Evolutionary conservation across 495 filamentous ascomycete species (phyloP).

Genomic region (Terfezia claveryi): DNA sequence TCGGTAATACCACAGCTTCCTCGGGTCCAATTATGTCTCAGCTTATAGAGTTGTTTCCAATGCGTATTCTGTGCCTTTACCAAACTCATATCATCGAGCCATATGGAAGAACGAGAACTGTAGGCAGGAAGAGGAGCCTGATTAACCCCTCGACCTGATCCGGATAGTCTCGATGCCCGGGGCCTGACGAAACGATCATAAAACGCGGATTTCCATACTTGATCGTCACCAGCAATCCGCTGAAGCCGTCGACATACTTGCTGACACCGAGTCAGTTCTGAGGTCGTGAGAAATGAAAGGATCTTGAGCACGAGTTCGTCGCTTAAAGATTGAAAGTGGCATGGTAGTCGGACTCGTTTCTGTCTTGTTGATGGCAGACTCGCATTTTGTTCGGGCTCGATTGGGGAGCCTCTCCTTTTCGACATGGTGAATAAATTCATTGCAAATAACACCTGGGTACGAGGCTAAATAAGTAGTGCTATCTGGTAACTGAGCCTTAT

Average conservation of each 20-base stretch:
- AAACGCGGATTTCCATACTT: slow-evolving; percentile 80
- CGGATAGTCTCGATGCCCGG: slow-evolving; percentile 54
- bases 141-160: slow-evolving; percentile 24
- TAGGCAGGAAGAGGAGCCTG: slow-evolving; percentile 15
- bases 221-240: slow-evolving; percentile 54
- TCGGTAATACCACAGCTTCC: slow-evolving; percentile 65
- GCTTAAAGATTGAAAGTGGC: slow-evolving; percentile 33
- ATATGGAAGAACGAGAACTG: slow-evolving; percentile 47
- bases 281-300: slow-evolving; percentile 49
- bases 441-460: no score
- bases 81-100: slow-evolving; percentile 53
- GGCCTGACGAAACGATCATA: slow-evolving; percentile 78
- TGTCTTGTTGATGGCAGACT: not conserved
- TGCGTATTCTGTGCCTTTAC: slow-evolving; percentile 32
- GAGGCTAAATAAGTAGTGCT: no score
- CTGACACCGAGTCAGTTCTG: slow-evolving; percentile 46
- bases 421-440: no score
- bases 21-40: slow-evolving; percentile 77
- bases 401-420: slow-evolving; percentile 7
- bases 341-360: slow-evolving; percentile 6
- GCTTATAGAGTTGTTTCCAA: slow-evolving; percentile 82
- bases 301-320: slow-evolving; percentile 78
- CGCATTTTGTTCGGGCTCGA: not conserved
- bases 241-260: slow-evolving; percentile 62
- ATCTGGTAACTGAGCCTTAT: no score